Conservation (phyloP, 2,329 filamentous ascomycete genomes). For the Harringtonia aguacate region DNA sequence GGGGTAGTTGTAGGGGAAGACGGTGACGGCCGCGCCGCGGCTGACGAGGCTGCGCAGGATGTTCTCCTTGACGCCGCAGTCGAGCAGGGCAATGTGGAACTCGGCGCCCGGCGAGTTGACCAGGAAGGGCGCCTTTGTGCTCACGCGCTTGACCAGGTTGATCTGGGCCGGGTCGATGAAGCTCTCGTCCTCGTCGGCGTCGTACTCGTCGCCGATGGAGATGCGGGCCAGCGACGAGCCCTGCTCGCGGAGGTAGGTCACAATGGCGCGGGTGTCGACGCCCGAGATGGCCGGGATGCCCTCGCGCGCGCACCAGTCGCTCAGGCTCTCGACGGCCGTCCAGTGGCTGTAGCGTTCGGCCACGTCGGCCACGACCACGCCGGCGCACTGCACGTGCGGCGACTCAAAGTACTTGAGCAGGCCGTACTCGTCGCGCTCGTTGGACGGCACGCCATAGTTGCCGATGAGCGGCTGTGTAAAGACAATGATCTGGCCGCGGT, state of each 20-base stretch:
- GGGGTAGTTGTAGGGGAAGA: slow-evolving; percentile 93
- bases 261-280: slow-evolving; percentile 93
- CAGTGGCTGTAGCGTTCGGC: slow-evolving; percentile 94
- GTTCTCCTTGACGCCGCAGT: slow-evolving; percentile 99
- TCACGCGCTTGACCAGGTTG: slow-evolving; percentile 91
- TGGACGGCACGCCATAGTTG: slow-evolving; percentile 94
- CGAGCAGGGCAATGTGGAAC: slow-evolving; percentile 86
- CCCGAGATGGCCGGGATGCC: slow-evolving; percentile 93
- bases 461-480: slow-evolving; percentile 97
- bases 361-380: slow-evolving; percentile 91
- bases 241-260: slow-evolving; percentile 90
- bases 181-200: slow-evolving; percentile 94
- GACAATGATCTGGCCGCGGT: slow-evolving; percentile 91
- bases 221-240: slow-evolving; percentile 93
- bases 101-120: slow-evolving; percentile 74
- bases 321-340: slow-evolving; percentile 91
- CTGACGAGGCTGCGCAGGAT: slow-evolving; percentile 89
- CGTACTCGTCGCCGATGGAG: slow-evolving; percentile 93
- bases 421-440: slow-evolving; percentile 73
- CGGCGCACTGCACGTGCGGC: slow-evolving; percentile 91
- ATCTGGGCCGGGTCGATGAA: slow-evolving; percentile 93
- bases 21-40: slow-evolving; percentile 84
- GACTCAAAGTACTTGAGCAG: slow-evolving; percentile 97
- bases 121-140: slow-evolving; percentile 96
- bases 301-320: slow-evolving; percentile 91